Evolutionary conservation across 108 stramenopile genomes (phyloP), one percentile per base, ranked within the genome.

Genomic region (Fragilariopsis cylindrus): DNA sequence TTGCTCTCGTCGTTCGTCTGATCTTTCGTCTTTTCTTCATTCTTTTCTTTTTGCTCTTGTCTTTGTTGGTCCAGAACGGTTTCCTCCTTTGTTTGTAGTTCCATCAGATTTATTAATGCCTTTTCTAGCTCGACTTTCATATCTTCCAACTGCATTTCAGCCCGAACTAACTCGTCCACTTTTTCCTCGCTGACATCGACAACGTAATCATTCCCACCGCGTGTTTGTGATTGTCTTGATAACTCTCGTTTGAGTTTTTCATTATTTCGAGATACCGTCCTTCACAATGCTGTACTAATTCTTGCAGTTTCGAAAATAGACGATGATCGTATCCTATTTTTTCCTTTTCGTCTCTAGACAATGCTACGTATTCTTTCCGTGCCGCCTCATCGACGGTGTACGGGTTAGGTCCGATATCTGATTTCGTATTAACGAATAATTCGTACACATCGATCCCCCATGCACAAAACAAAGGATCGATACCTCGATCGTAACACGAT

Each of bases 361-460:
- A 77, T 4, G 58, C 44, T 40, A 76, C 57, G 56, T 78, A 96
- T 75, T 93, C 90, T 56, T 82, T 78, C 4, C 88, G 82, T 4
- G 95, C 95, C 13, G 79, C 82, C 65, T 89, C 83, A 54, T 91
- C 88, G 9, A 82, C 87, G 1, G 69, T 75, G 50, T 86, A 81
- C 6, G 90, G 91, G 78, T 93, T 93, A 21, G 84, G 76, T 2
- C 90, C 90, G 21, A 93, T 80, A 67, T 92, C 92, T 3, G 86
- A 88, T 76, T 93, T 96, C 15, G 95, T 96, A 69, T 96, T 96
- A 52, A 86, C 87, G 73, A 96, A 96, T 39, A 96, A 76, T 69
- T 96, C 95, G 70, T 88, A 96, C 2, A 92, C 85, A 62, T 96
- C 92, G 39, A 92, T 83, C 1, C 92, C 92, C 95, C 95, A 96